Conservation (phyloP, 2,329 filamentous ascomycete species). For the Amauroascus verrucosus region DNA sequence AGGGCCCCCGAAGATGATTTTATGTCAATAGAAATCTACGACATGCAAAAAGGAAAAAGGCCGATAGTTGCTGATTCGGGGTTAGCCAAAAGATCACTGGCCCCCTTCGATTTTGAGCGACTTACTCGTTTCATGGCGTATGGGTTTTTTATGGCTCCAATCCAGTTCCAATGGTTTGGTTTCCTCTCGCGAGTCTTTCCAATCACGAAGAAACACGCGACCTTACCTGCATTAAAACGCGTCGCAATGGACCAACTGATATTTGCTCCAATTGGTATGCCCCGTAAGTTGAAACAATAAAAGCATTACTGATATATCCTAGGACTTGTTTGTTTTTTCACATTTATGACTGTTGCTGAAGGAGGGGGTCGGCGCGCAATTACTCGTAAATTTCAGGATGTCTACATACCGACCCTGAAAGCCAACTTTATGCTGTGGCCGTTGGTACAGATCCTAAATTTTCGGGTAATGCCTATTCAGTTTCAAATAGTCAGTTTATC, state of each 20-base stretch:
- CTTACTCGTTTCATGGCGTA: constrained; percentile 94
- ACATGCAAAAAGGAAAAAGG: constrained; percentile 71
- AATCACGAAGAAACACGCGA: constrained; percentile 63
- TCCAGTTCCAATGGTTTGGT: constrained; percentile 93
- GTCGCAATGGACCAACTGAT: constrained; percentile 87
- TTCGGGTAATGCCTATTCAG: constrained; percentile 85
- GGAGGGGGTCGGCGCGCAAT: constrained; percentile 76
- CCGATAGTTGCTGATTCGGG: constrained; percentile 56
- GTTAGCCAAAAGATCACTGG: constrained; percentile 53
- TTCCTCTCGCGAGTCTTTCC: constrained; percentile 77
- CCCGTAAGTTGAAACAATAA: background rate
- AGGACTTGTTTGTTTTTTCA: constrained; percentile 81
- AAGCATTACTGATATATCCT: background rate
- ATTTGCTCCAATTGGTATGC: constrained; percentile 73
- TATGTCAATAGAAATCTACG: constrained; percentile 77
- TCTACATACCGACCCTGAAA: constrained; percentile 88
- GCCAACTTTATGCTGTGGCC: constrained; percentile 96
- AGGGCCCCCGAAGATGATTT: constrained; percentile 52
- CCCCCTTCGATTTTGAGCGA: constrained; percentile 90
- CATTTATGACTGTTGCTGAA: constrained; percentile 91
- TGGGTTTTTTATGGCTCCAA: constrained; percentile 87
- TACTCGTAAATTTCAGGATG: constrained; percentile 74
- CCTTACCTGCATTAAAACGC: constrained; percentile 72
- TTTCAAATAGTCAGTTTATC: constrained; percentile 77
- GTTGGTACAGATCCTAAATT: constrained; percentile 91